Evolutionary conservation across 345 rosid genomes (phyloP), one percentile per base, ranked within the genome.

Genomic region (Salix viminalis): DNA sequence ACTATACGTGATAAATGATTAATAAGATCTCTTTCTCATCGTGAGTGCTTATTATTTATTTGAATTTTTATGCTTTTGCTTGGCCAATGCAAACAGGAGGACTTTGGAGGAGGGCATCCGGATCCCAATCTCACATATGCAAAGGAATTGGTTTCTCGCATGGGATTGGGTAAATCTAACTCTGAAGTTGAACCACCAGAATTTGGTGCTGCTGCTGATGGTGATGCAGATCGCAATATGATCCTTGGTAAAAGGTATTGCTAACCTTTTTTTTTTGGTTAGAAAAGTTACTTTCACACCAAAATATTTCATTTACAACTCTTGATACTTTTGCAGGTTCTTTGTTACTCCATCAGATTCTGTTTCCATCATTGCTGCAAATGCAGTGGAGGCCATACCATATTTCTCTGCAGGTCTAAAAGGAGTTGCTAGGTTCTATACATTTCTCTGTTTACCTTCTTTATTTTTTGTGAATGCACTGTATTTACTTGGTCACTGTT

Each of bases 151-250:
- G 99, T 94, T 78, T 92, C 84, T 81, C 88, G 94, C 30, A 91
- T 96, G 99, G 99, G 99, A 78, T 87, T 94, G 87, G 84, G 96
- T 73, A 92, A 96, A 84, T 89, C 97, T 13, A 79, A 75, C 79
- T 71, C 91, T 56, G 87, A 82, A 71, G 89, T 58, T 80, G 98
- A 94, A 80, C 96, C 91, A 14, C 99, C 99, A 67, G 99, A 96
- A 77, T 94, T 96, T 87, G 98, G 99, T 71, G 98, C 99, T 26
- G 99, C 99, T 79, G 91, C 98, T 87, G 99, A 96, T 84, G 99
- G 98, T 84, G 99, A 96, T 88, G 99, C 99, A 39, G 99, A 96
- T 83, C 97, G 98, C 79, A 96, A 96, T 83, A 94, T 96, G 99
- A 70, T 96, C 83, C 99, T 96, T 10, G 99, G 99, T 44, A 96